Base-by-base conservation (phyloP, 2,329 filamentous ascomycete genomes). In the Arthrobotrys megalospora region DNA sequence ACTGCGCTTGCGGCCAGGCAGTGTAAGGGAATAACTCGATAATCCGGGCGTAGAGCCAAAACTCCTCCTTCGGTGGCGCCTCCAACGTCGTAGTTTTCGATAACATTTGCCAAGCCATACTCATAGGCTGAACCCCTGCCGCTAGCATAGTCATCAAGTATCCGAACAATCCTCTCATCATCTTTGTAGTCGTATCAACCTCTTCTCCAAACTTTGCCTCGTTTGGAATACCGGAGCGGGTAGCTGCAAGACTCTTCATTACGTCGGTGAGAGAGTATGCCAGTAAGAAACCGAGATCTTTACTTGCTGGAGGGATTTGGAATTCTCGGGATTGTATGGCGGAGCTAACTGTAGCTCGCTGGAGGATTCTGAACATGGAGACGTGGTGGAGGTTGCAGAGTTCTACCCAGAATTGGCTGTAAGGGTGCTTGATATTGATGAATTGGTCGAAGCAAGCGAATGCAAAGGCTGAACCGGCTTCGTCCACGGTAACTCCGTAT, bases 341-440 rank as follows among this genome's bases (percentile, higher is more conserved):
- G 2, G 75, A 66, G n/a, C 36, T 67, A 28, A 78, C 65, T 8
- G 75, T 78, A 36, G 53, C 71, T 28, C 75, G 43, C 21, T 78
- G 75, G 6, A 78, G 47, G 45, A 78, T 78, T 28, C 75, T 63
- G 14, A 78, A 67, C 75, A 78, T 78, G 45, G 75, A 78, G 14
- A 78, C 75, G 62, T 78, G 75, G 62, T 78, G 75, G 32, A 78
- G 67, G 41, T 78, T 78, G 75, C 75, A 78, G 8, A 78, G 67
- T 32, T 78, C 75, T 2, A 78, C 55, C 75, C 75, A 78, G 52
- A 71, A 70, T 53, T 78, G 75, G 45, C 75, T 78, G 53, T 78
- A 78, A 12, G 75, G 75, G 36, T 78, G 75, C 19, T 78, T 78
- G 32, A 78, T 78, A 38, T 78, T 72, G 75, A 78, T 78, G 62